These are phyloP conservation scores for Psilocybe cyanescens DNA, from an alignment of 768 basidiomycete genomes.

Conservation along the genomic window DNA sequence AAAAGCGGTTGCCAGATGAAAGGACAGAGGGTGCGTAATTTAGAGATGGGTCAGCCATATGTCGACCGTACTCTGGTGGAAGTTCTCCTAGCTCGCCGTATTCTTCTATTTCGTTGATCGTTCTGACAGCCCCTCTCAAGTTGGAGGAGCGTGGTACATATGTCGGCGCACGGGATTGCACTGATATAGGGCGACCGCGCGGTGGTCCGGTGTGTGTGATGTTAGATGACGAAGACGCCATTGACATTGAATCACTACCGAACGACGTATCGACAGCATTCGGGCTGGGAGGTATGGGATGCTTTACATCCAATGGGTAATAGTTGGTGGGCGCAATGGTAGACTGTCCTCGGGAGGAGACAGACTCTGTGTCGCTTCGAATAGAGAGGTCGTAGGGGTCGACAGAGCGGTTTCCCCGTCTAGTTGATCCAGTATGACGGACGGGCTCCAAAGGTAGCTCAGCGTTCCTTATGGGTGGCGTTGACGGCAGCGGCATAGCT, in stretches of 20 bases:
- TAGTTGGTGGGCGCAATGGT: background rate
- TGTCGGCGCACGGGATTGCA: conserved; percentile 22
- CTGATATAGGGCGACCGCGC: conserved; percentile 14
- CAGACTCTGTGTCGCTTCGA: conserved; percentile 16
- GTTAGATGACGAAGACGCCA: conserved; percentile 18
- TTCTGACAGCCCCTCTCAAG: conserved; percentile 12
- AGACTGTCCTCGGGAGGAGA: conserved; percentile 4
- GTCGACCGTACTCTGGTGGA: conserved; percentile 26
- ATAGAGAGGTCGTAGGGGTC: conserved; percentile 9
- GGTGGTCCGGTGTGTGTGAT: background rate
- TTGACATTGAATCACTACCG: background rate
- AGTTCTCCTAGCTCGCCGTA: conserved; percentile 11
- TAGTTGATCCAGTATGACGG: conserved; percentile 2
- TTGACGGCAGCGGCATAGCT: conserved; percentile 11
- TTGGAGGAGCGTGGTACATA: conserved; percentile 21
- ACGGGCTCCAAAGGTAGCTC: conserved; percentile 16
- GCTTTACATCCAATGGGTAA: conserved; percentile 16
- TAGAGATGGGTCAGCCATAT: conserved; percentile 21
- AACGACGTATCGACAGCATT: conserved; percentile 6
- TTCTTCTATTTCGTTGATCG: conserved; percentile 13
- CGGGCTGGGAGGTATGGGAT: conserved; percentile 11
- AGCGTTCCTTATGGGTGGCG: conserved; percentile 9
- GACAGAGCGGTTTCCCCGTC: background rate
- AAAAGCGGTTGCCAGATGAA: conserved; percentile 25
- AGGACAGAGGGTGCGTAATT: conserved; percentile 26